Percentiles rank a stretch among this genome's conserved stretches.
phyloP scores from a whole-genome alignment of 2,329 filamentous ascomycete species.

The Sclerotinia glacialis region DNA sequence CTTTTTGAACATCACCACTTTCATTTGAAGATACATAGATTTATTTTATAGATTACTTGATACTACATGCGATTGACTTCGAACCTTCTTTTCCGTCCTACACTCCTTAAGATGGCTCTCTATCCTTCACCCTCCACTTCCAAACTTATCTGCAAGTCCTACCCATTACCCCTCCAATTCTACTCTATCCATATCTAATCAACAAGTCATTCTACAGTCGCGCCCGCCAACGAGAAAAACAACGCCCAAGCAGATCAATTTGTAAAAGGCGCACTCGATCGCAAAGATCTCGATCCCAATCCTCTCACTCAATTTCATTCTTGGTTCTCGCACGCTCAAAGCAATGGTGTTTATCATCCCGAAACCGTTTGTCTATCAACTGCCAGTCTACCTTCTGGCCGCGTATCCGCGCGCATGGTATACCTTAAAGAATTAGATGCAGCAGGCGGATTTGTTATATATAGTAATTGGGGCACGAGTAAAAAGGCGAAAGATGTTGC shows the following conservation, averaged over 20 bases:
- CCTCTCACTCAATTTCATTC: slow-evolving; percentile 82
- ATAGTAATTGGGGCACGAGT: slow-evolving; percentile 86
- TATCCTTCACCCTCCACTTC: slow-evolving; percentile 31
- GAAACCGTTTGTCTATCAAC: slow-evolving; percentile 89
- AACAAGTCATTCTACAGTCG: slow-evolving; percentile 45
- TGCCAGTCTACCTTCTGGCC: slow-evolving; percentile 75
- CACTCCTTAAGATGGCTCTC: slow-evolving; percentile 34
- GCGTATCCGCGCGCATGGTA: slow-evolving; percentile 79
- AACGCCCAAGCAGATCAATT: slow-evolving; percentile 73
- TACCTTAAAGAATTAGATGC: slow-evolving; percentile 93
- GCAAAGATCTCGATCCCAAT: slow-evolving; percentile 57
- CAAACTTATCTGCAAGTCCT: slow-evolving; percentile 39
- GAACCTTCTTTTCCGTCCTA: slow-evolving; percentile 26
- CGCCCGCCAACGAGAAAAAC: slow-evolving; percentile 58
- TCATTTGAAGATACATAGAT: too few relatives aligned
- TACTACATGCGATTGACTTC: slow-evolving; percentile 28
- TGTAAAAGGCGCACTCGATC: slow-evolving; percentile 61
- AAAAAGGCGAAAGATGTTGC: slow-evolving; percentile 65
- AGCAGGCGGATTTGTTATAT: slow-evolving; percentile 75
- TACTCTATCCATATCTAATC: slow-evolving; percentile 2
- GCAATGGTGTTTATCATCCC: slow-evolving; percentile 62
- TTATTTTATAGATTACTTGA: not conserved
- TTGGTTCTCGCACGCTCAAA: slow-evolving; percentile 79
- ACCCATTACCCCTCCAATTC: not conserved
- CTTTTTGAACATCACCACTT: not conserved